These are phyloP conservation scores for Allium cepa DNA, from an alignment of 106 monocot genomes.

Conservation along the genomic window DNA sequence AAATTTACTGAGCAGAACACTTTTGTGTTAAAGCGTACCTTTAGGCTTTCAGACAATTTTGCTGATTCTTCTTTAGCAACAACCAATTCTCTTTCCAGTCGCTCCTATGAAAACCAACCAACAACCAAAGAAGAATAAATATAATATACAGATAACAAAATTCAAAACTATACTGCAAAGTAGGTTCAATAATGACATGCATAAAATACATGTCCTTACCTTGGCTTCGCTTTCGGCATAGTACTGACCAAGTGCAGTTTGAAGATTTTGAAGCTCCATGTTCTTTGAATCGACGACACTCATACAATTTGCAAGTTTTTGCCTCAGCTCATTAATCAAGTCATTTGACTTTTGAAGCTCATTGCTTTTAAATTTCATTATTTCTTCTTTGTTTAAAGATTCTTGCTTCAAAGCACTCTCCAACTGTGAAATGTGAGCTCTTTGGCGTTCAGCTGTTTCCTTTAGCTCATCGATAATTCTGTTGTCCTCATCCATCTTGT, in stretches of 20 bases:
- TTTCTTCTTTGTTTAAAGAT: conserved; percentile 42
- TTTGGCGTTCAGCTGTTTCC: conserved; percentile 48
- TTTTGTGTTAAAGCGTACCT: conserved; percentile 25
- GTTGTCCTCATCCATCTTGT: conserved; percentile 96
- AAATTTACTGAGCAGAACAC: too few species aligned
- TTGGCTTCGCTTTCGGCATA: conserved; percentile 98
- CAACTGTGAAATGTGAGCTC: conserved; percentile 56
- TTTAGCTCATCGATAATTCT: conserved; percentile 79
- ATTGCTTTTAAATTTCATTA: conserved; percentile 27
- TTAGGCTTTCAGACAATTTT: conserved; percentile 59
- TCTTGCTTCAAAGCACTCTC: conserved; percentile 74
- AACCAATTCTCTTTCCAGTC: conserved; percentile 70
- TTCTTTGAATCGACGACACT: conserved; percentile 66
- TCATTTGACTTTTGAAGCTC: conserved; percentile 68
- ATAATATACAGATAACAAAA: background rate
- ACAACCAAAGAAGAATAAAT: background rate
- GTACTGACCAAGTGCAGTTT: conserved; percentile 92
- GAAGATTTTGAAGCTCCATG: conserved; percentile 80
- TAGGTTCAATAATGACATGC: background rate
- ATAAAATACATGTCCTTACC: conserved; percentile 24
- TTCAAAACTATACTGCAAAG: background rate
- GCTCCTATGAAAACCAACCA: conserved; percentile 37
- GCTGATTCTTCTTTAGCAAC: conserved; percentile 50
- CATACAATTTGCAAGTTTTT: conserved; percentile 51
- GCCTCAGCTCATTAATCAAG: conserved; percentile 38